Evolutionary conservation across 805 yeast genomes (phyloP).

Genomic region (Candida germanica): DNA sequence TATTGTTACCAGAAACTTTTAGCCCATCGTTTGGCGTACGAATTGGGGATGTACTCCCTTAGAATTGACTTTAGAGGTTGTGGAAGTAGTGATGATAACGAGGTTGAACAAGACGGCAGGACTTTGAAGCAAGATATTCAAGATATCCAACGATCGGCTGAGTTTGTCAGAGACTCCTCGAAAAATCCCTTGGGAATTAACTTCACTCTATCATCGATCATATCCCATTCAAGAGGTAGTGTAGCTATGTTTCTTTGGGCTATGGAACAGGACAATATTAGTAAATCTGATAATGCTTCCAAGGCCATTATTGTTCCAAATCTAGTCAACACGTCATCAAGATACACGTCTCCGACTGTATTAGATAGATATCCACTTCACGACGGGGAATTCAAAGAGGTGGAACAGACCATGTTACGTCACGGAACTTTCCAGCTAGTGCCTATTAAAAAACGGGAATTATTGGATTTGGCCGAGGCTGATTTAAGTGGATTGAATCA

Average conservation of each 20-base stretch:
- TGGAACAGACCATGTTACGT: slow-evolving; percentile 33
- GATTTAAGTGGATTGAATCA: slow-evolving; percentile 41
- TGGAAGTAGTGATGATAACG: slow-evolving; percentile 66
- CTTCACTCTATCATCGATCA: slow-evolving; percentile 52
- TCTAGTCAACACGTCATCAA: slow-evolving; percentile 69
- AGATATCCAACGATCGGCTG: slow-evolving; percentile 51
- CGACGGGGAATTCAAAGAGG: slow-evolving; percentile 17
- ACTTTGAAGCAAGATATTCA: slow-evolving; percentile 60
- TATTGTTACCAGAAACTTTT: slow-evolving; percentile 67
- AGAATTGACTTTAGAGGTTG: slow-evolving; percentile 85
- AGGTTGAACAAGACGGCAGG: slow-evolving; percentile 46
- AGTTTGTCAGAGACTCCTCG: slow-evolving; percentile 24
- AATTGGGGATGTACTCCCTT: slow-evolving; percentile 60
- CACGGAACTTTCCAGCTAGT: slow-evolving; percentile 45
- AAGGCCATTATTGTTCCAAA: slow-evolving; percentile 52
- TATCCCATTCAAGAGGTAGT: slow-evolving; percentile 80
- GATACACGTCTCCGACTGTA: slow-evolving; percentile 56
- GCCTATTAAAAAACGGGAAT: slow-evolving; percentile 49
- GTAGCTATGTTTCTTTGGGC: slow-evolving; percentile 77
- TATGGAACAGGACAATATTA: slow-evolving; percentile 36
- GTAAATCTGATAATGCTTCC: slow-evolving; percentile 23
- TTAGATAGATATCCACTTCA: slow-evolving; percentile 32
- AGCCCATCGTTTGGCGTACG: slow-evolving; percentile 57
- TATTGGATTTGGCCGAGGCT: slow-evolving; percentile 46
- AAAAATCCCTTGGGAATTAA: slow-evolving; percentile 37